Evolutionary conservation across 805 yeast genomes (phyloP), one percentile per base, ranked within the genome.

Genomic region (Myxozyma lipomycoides): DNA sequence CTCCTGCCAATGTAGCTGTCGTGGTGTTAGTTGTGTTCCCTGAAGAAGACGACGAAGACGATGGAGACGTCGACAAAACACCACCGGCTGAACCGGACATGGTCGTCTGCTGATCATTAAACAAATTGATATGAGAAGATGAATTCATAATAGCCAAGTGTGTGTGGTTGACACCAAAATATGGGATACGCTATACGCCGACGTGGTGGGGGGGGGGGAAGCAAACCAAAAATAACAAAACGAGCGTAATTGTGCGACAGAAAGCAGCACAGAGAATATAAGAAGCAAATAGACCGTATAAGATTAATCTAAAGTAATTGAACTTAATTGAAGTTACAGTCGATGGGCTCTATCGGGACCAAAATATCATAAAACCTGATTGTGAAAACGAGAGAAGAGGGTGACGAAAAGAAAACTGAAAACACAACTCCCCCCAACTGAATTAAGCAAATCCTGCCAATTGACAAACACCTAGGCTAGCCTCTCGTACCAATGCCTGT

Each of bases 1-100:
- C 23, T 9, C 44, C 44, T 19, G 39, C n/a, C 15, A 41, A 36
- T 17, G 44, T 41, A 10, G 26, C 35, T 9, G 30, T 23, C 17
- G 44, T 41, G 35, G 21, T 18, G 22, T 41, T 26, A 18, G 44
- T 41, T 21, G 44, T 23, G 15, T 21, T 24, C 44, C 34, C 19
- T 5, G 37, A n/a, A 12, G 44, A 41, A 2, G 44, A 41, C 19
- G 44, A 25, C 19, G 44, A 41, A 23, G 44, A 41, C 21, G 37
- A n/a, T 17, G 44, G 26, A n/a, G 44, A 17, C 24, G 35, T 26
- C 23, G 37, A n/a, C 9, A 36, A 7, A 21, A 25, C 22, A 7
- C 32, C 32, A 7, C 7, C 32, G 12, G 32, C 32, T 28, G 32
- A 28, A 28, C 12, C 32, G 12, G 7, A 12, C 32, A 28, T 9